Base-by-base conservation (phyloP, 441 rosid species). In the Croton setiger region DNA sequence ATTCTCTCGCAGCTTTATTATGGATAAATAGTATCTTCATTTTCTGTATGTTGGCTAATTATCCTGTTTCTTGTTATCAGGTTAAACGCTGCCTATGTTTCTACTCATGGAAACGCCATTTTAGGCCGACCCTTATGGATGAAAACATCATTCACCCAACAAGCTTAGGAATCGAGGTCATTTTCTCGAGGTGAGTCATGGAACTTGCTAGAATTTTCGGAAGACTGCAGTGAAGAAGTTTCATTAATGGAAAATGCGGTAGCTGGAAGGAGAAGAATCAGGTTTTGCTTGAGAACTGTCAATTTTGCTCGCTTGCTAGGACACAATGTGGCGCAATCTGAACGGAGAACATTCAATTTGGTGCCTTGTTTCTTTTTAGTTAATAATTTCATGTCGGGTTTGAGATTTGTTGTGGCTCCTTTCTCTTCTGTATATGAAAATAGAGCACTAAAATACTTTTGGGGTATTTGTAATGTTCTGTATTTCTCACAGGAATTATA, bases 21-120 rank as follows among this genome's bases (percentile, higher is more conserved):
- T 56, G 51, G 53, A 49, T 57, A 20, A 43, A 4, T 67, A 51
- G 44, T 7, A 8, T 7, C 18, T 8, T 0, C 37, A 11, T 14
- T 11, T 31, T 43, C 18, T 72, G 27, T 62, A 70, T 53, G 33
- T 66, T 70, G 63, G 60, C 71, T 73, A 43, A 48, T 37, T 56
- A 62, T 65, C 35, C 72, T 48, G 37, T 59, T 68, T 14, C 75
- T 48, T 64, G 60, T 64, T 77, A 57, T 69, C 76, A 95, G 99
- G 96, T 87, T 92, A 81, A 92, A 95, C 74, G 92, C 85, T 0
- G 74, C 78, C 72, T 95, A 95, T 80, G 85, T 90, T 69, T 87
- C 96, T 47, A 79, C 87, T 45, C 97, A 92, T 66, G 97, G 89
- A 74, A 89, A 72, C 67, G 82, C 87, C 60, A 87, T 92, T 63